Conservation (phyloP, 2,329 filamentous ascomycete genomes). For the Xylaria sp. region DNA sequence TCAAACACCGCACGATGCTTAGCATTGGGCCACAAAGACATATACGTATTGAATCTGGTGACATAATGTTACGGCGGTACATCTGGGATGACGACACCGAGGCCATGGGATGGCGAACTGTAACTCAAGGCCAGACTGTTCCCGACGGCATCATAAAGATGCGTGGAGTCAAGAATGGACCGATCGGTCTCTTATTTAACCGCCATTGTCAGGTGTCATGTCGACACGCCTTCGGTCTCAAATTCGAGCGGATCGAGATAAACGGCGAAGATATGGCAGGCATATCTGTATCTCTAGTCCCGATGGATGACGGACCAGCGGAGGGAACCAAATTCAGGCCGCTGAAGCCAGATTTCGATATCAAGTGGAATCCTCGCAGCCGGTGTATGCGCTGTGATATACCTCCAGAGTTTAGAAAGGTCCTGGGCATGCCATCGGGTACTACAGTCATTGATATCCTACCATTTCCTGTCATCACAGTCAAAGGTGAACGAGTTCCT, state of each 20-base stretch:
- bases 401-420: not conserved
- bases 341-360: constrained; percentile 12
- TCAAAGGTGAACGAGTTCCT: constrained; percentile 20
- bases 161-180: constrained; percentile 10
- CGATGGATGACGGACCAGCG: constrained; percentile 10
- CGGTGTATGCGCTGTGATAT: not conserved
- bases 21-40: constrained; percentile 15
- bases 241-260: constrained; percentile 11
- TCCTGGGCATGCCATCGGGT: constrained; percentile 9
- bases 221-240: constrained; percentile 15
- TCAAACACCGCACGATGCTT: constrained; percentile 17
- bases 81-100: constrained; percentile 8
- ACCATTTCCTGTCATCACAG: constrained; percentile 14
- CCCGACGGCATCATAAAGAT: constrained; percentile 14
- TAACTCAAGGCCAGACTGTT: not conserved
- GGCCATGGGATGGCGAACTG: not conserved
- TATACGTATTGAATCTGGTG: constrained; percentile 11
- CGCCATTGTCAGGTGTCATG: constrained; percentile 1
- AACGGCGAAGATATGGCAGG: not conserved
- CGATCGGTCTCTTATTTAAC: constrained; percentile 16
- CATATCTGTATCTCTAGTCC: constrained; percentile 10
- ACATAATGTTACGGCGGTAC: constrained; percentile 27
- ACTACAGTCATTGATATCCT: constrained; percentile 7
- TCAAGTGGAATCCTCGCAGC: constrained; percentile 11
- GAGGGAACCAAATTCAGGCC: constrained; percentile 1